phyloP scores from a whole-genome alignment of 352 stramenopile genomes.

The Phytophthora colocasiae region DNA sequence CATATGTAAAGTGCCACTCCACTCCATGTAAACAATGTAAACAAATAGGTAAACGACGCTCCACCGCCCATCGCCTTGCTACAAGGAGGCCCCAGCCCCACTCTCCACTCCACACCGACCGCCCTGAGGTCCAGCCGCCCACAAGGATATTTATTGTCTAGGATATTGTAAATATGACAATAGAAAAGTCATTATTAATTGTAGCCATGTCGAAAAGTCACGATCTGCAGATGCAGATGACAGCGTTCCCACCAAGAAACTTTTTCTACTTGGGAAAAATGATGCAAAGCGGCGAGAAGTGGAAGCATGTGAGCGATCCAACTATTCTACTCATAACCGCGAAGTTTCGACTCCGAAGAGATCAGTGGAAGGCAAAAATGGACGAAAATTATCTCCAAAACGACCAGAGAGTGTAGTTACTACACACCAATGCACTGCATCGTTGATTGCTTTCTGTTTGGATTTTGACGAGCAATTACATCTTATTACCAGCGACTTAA shows the following conservation, averaged over 20 bases:
- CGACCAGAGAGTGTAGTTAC: background rate
- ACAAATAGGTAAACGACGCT: constrained; percentile 12
- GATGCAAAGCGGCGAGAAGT: too few species aligned
- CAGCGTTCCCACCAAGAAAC: constrained; percentile 21
- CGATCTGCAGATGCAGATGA: background rate
- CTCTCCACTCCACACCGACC: constrained; percentile 23
- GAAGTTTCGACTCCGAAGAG: too few species aligned
- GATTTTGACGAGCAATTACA: constrained; percentile 36
- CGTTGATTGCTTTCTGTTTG: constrained; percentile 22
- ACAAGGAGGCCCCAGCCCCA: background rate
- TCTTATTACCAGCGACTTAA: constrained; percentile 17
- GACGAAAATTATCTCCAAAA: background rate
- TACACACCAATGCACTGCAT: constrained; percentile 5
- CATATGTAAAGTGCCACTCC: constrained; percentile 18
- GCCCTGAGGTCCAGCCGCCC: constrained; percentile 3
- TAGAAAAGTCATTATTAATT: background rate
- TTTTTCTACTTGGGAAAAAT: too few species aligned
- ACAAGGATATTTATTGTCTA: background rate
- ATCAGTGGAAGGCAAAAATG: background rate
- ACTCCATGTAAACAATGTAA: constrained; percentile 17
- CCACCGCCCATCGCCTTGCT: constrained; percentile 22
- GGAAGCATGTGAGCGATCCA: too few species aligned
- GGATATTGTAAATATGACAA: too few species aligned
- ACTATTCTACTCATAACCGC: too few species aligned
- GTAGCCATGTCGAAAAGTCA: constrained; percentile 27